These are phyloP conservation scores for Ceratobasidium sp. DNA, from an alignment of 1,284 basidiomycete species.

Conservation along the genomic window DNA sequence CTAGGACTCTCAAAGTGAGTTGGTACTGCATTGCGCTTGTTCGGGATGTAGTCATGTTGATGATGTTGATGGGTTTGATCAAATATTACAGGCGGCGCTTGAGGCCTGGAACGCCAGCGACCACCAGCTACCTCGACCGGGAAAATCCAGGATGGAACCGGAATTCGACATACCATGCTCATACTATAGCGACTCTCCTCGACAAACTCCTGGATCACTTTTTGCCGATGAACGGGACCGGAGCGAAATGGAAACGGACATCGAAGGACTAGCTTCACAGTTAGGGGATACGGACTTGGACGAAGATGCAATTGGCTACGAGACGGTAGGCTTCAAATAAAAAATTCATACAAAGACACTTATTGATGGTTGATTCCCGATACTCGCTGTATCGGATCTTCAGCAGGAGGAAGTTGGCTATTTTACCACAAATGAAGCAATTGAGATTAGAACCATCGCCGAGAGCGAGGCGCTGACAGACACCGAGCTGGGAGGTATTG, in stretches of 20 bases:
- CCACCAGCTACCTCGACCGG: not conserved
- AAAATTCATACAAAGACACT: not conserved
- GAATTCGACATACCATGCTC: not conserved
- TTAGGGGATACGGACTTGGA: conserved; percentile 3
- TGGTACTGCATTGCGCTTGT: too few relatives aligned
- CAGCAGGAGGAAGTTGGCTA: too few relatives aligned
- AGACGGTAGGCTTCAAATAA: not conserved
- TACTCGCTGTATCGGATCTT: too few relatives aligned
- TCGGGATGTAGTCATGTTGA: too few relatives aligned
- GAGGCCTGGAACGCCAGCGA: not conserved
- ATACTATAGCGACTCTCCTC: not conserved
- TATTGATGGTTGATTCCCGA: not conserved
- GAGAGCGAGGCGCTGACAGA: too few relatives aligned
- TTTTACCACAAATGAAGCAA: too few relatives aligned
- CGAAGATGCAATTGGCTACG: not conserved
- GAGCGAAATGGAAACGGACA: conserved; percentile 1
- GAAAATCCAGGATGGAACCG: not conserved
- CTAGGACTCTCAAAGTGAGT: too few relatives aligned
- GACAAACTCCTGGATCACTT: not conserved
- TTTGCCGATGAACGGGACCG: not conserved
- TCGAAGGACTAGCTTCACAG: not conserved
- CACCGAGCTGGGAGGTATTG: too few relatives aligned
- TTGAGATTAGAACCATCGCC: too few relatives aligned
- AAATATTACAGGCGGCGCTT: too few relatives aligned
- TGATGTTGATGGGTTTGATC: too few relatives aligned